phyloP scores from a whole-genome alignment of 179 eudicot species.

The Pouteria campechiana region DNA sequence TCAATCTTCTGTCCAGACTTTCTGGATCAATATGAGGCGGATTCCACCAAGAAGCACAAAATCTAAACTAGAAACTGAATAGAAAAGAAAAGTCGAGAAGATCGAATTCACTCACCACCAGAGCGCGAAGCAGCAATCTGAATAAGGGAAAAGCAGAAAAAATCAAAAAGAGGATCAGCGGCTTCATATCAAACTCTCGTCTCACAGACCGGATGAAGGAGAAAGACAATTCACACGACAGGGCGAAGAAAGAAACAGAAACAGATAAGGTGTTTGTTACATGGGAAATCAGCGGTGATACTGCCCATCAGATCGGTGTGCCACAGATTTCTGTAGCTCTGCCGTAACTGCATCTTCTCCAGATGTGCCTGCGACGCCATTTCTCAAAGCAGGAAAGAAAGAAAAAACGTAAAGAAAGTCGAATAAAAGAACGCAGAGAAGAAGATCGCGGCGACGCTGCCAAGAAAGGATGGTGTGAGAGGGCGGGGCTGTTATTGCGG shows the following conservation, averaged over 20 bases:
- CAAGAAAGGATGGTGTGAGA: too few species aligned
- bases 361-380: conserved; percentile 58
- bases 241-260: not conserved
- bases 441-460: too few species aligned
- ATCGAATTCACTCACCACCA: conserved; percentile 32
- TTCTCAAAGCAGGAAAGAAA: too few species aligned
- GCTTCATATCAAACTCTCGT: not conserved
- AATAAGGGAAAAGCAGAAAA: not conserved
- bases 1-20: too few species aligned
- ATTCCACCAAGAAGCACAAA: too few species aligned
- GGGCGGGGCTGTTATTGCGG: too few species aligned
- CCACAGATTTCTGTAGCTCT: conserved; percentile 80
- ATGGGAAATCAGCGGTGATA: conserved; percentile 61
- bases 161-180: conserved; percentile 2
- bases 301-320: conserved; percentile 71
- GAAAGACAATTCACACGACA: not conserved
- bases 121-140: conserved; percentile 28
- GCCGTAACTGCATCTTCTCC: conserved; percentile 68
- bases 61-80: too few species aligned
- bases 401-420: too few species aligned
- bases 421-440: too few species aligned
- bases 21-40: too few species aligned
- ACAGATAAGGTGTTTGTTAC: conserved; percentile 15
- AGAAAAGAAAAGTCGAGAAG: too few species aligned
- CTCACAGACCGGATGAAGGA: too few species aligned